Evolutionary conservation across 2,329 filamentous ascomycete genomes (phyloP).

Genomic region (Penicillium sp.): DNA sequence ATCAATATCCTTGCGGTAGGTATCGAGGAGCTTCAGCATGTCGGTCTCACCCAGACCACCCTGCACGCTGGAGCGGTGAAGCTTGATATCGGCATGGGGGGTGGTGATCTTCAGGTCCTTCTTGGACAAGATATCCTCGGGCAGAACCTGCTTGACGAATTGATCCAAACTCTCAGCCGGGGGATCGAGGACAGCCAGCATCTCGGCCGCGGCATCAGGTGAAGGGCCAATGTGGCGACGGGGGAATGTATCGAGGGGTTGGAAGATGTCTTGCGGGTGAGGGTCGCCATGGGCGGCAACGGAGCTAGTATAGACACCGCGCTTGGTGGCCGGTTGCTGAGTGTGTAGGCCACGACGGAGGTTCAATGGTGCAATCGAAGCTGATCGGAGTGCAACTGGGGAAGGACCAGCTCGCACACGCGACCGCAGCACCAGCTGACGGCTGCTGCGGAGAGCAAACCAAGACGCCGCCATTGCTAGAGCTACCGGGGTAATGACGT

Average conservation of each 20-base stretch:
- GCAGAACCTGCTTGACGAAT: constrained; percentile 82
- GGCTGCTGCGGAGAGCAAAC: constrained; percentile 36
- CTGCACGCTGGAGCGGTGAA: constrained; percentile 39
- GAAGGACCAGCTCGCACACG: constrained; percentile 27
- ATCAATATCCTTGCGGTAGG: constrained; percentile 57
- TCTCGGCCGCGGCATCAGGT: constrained; percentile 66
- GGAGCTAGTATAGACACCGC: constrained; percentile 79
- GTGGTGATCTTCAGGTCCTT: constrained; percentile 61
- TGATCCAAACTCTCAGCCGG: constrained; percentile 72
- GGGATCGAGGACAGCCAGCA: constrained; percentile 78
- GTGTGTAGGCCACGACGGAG: constrained; percentile 32
- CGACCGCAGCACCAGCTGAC: constrained; percentile 37
- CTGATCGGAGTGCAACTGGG: constrained; percentile 21
- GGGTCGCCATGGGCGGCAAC: constrained; percentile 74
- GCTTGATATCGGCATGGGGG: constrained; percentile 44
- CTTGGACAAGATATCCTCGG: constrained; percentile 71
- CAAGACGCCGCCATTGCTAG: constrained; percentile 34
- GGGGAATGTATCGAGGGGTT: constrained; percentile 63
- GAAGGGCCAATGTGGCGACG: constrained; percentile 86
- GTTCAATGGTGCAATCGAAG: constrained; percentile 31
- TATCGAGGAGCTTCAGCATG: constrained; percentile 42
- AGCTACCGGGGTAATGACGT: constrained; percentile 16
- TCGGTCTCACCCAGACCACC: constrained; percentile 49
- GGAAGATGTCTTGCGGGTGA: constrained; percentile 42
- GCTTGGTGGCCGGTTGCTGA: constrained; percentile 27